Percentiles rank a stretch among this genome's conserved stretches.
These are phyloP conservation scores for Crithidia expoeki DNA, from an alignment of 208 protist species.

Conservation along the genomic window DNA sequence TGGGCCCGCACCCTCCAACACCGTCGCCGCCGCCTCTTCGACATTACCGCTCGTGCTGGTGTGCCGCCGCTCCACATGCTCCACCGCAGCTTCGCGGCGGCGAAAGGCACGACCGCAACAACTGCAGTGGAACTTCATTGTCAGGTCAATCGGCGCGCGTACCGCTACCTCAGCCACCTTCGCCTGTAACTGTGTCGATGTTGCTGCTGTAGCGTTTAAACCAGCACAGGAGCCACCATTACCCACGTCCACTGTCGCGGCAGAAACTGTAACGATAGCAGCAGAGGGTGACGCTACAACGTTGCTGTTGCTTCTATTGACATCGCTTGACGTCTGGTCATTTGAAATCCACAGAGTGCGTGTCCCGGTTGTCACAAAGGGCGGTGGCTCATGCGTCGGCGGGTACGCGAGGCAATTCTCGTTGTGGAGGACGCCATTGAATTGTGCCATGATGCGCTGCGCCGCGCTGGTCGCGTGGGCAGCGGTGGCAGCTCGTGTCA, in stretches of 20 bases:
- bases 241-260: not conserved
- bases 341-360: slow-evolving; percentile 24
- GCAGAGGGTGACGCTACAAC: too few species aligned
- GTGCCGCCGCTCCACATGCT: slow-evolving; percentile 63
- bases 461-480: not conserved
- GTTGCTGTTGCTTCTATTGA: too few species aligned
- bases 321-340: not conserved
- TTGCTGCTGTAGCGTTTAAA: too few species aligned
- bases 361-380: slow-evolving; percentile 57
- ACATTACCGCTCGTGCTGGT: not conserved
- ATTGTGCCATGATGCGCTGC: not conserved
- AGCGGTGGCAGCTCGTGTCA: slow-evolving; percentile 31
- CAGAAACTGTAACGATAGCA: not conserved
- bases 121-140: slow-evolving; percentile 66
- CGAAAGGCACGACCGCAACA: slow-evolving; percentile 65
- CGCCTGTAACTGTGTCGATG: not conserved
- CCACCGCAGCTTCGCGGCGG: slow-evolving; percentile 33
- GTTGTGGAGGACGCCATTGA: not conserved
- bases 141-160: slow-evolving; percentile 38
- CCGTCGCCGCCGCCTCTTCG: slow-evolving; percentile 21
- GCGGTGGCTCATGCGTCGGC: slow-evolving; percentile 55
- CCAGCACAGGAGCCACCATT: too few species aligned
- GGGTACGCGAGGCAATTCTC: slow-evolving; percentile 36
- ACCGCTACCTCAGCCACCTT: slow-evolving; percentile 18
- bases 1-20: slow-evolving; percentile 48